Evolutionary conservation across 352 stramenopile species (phyloP).

Genomic region (Globisporangium radiosum): DNA sequence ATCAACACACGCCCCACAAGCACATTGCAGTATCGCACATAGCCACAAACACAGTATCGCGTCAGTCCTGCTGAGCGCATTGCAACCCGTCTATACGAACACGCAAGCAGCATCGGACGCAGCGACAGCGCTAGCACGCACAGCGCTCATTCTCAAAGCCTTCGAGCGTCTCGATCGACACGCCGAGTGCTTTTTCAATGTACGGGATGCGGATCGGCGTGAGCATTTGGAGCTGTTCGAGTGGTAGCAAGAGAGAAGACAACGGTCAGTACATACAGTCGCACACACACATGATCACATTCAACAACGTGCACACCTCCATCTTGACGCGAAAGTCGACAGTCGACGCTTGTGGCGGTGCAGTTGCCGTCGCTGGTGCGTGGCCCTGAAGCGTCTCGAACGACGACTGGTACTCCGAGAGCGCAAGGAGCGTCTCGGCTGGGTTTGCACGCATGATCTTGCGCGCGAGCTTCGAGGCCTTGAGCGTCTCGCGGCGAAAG

Average conservation of each 20-base stretch:
- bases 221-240: conserved; percentile 77
- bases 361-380: conserved; percentile 15
- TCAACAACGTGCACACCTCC: conserved; percentile 31
- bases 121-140: conserved; percentile 14
- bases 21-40: too few relatives aligned
- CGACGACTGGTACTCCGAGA: conserved; percentile 79
- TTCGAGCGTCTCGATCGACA: conserved; percentile 73
- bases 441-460: conserved; percentile 82
- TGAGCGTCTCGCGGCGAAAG: conserved; percentile 56
- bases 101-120: not conserved
- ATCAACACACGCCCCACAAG: not conserved
- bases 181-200: conserved; percentile 65
- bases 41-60: too few relatives aligned
- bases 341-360: conserved; percentile 6
- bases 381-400: conserved; percentile 58
- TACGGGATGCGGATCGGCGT: conserved; percentile 85
- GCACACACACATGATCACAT: too few relatives aligned
- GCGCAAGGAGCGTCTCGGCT: conserved; percentile 67
- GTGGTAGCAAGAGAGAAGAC: not conserved
- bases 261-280: not conserved
- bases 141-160: conserved; percentile 79
- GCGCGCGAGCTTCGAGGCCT: conserved; percentile 65
- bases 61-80: too few relatives aligned
- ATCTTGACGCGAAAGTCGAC: conserved; percentile 78
- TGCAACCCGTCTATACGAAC: too few relatives aligned